phyloP scores from a whole-genome alignment of 495 filamentous ascomycete genomes.

The Podospora didyma region DNA sequence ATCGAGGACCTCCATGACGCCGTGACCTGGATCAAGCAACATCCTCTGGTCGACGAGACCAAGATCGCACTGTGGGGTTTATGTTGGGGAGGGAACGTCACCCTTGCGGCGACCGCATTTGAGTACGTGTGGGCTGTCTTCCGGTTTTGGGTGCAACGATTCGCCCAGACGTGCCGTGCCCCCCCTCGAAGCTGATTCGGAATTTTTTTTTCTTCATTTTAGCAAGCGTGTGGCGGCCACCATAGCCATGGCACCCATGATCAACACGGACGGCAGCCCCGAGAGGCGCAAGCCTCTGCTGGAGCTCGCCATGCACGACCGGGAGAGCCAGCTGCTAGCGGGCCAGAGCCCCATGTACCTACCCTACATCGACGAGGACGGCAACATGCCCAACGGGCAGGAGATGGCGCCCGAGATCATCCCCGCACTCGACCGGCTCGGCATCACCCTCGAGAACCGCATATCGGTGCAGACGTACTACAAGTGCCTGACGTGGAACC shows the following conservation, averaged over 20 bases:
- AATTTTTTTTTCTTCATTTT: background rate
- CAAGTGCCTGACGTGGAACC: background rate
- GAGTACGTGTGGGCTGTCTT: background rate
- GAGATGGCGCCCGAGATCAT: background rate
- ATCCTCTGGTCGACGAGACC: background rate
- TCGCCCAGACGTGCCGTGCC: background rate
- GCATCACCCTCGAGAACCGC: background rate
- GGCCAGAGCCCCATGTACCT: background rate
- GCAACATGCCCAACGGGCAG: background rate
- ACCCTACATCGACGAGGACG: background rate
- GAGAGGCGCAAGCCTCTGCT: background rate
- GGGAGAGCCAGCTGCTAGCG: background rate
- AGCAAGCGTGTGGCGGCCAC: background rate
- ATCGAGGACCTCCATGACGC: background rate
- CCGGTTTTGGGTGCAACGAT: background rate
- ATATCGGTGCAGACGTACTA: slow-evolving; percentile 1
- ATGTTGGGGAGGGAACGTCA: background rate
- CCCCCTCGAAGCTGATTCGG: background rate
- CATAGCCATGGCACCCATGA: background rate
- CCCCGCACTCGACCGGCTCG: background rate
- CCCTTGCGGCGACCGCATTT: background rate
- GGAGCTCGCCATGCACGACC: background rate
- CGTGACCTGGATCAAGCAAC: background rate
- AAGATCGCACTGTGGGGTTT: background rate
- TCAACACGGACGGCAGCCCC: background rate